Percentiles rank a stretch among this genome's conserved stretches.
These are phyloP conservation scores for Globisporangium barbulae DNA, from an alignment of 352 stramenopile species.

Conservation along the genomic window DNA sequence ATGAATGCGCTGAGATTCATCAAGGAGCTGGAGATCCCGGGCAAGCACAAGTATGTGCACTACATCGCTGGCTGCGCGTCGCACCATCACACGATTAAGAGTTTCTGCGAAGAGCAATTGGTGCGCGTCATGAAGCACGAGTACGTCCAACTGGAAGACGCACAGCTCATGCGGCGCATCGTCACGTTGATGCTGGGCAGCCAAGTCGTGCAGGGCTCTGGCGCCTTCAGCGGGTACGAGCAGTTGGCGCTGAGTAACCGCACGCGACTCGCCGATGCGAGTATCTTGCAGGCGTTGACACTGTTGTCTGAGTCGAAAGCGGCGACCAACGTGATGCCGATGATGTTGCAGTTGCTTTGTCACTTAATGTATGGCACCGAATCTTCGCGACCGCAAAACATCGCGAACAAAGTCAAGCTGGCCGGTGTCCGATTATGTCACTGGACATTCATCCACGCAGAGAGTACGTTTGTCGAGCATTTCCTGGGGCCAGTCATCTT, in stretches of 20 bases:
- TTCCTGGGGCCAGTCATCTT: constrained; percentile 67
- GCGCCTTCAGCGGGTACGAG: constrained; percentile 35
- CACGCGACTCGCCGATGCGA: constrained; percentile 46
- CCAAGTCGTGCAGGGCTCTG: constrained; percentile 38
- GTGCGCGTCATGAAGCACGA: constrained; percentile 64
- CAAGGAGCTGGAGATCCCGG: constrained; percentile 44
- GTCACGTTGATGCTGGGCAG: constrained; percentile 63
- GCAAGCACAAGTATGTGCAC: constrained; percentile 36
- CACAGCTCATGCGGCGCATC: constrained; percentile 30
- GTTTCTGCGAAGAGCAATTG: constrained; percentile 66
- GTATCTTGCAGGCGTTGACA: constrained; percentile 49
- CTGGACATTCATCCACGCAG: constrained; percentile 56
- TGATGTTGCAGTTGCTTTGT: constrained; percentile 71
- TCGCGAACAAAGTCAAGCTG: constrained; percentile 64
- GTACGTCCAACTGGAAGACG: constrained; percentile 38
- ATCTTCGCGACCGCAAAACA: constrained; percentile 35
- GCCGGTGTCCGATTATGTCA: constrained; percentile 50
- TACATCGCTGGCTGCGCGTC: constrained; percentile 60
- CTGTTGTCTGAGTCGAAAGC: constrained; percentile 49
- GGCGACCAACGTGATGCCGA: constrained; percentile 51
- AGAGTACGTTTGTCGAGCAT: constrained; percentile 34
- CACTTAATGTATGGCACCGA: constrained; percentile 75
- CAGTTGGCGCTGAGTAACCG: constrained; percentile 44
- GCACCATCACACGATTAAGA: constrained; percentile 63
- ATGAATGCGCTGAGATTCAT: constrained; percentile 57